phyloP scores from a whole-genome alignment of 1,284 basidiomycete species.

The Earliella scabrosa region DNA sequence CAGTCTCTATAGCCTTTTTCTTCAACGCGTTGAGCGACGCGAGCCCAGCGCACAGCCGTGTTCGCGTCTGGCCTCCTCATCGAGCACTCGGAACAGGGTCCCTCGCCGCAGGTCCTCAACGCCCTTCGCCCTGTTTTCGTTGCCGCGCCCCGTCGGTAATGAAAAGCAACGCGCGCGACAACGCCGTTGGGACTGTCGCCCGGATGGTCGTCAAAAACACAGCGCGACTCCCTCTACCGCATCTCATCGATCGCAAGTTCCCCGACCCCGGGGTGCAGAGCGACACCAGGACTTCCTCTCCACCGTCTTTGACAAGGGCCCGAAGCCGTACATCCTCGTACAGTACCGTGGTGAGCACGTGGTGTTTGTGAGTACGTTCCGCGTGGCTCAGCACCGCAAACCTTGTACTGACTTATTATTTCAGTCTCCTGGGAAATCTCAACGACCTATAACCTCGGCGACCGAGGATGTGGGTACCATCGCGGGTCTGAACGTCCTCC shows the following conservation, averaged over 20 bases:
- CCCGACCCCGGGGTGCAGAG: constrained; percentile 89
- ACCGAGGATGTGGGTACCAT: constrained; percentile 95
- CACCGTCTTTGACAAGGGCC: constrained; percentile 81
- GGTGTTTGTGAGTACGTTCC: constrained; percentile 74
- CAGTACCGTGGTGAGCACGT: constrained; percentile 92
- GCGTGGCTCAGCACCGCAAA: neutral
- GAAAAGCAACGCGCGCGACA: no score
- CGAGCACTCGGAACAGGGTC: no score
- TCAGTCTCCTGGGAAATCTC: constrained; percentile 96
- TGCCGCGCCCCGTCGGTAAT: no score
- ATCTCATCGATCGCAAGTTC: constrained; percentile 89
- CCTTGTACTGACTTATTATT: constrained; percentile 15
- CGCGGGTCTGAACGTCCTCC: constrained; percentile 89
- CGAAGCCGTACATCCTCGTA: constrained; percentile 90
- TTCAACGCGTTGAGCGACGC: no score
- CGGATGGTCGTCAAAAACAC: no score
- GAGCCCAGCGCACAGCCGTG: no score
- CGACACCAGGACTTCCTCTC: constrained; percentile 97
- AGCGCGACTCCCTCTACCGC: no score
- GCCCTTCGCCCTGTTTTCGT: no score
- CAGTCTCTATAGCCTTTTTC: no score
- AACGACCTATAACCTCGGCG: constrained; percentile 95
- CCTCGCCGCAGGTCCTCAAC: no score
- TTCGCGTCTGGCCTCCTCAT: no score
- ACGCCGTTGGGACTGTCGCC: no score